A percentile compares a stretch with the other conserved stretches of the same genome.
Conservation (phyloP, 352 stramenopile species). For the Blastocystis sp. region DNA sequence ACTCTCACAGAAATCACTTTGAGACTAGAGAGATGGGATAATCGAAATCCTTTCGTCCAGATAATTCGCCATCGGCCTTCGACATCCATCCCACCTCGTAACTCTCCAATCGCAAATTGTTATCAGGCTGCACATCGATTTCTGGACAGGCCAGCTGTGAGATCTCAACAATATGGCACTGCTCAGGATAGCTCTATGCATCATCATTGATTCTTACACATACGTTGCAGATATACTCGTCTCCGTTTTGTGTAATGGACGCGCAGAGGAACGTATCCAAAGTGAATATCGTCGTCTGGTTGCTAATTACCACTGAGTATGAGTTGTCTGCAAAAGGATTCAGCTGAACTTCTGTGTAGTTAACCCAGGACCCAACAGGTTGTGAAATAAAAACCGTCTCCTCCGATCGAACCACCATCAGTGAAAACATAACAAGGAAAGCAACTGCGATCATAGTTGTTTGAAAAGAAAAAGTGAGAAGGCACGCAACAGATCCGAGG, state of each 20-base stretch:
- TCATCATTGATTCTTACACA: not conserved
- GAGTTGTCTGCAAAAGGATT: not conserved
- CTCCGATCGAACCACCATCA: not conserved
- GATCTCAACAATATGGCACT: not conserved
- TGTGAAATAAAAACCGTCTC: not conserved
- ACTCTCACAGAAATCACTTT: not conserved
- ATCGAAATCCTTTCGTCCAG: not conserved
- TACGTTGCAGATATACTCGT: not conserved
- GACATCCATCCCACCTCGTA: not conserved
- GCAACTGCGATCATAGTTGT: not conserved
- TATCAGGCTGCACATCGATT: not conserved
- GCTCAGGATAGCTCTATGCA: not conserved
- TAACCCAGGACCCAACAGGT: not conserved
- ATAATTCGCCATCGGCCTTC: not conserved
- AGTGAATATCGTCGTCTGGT: not conserved
- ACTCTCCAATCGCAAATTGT: not conserved
- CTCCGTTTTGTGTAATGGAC: not conserved
- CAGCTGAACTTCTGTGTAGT: not conserved
- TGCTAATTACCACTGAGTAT: not conserved
- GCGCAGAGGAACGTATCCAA: not conserved
- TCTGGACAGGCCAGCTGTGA: not conserved
- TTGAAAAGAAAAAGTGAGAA: not conserved
- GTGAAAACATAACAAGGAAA: not conserved
- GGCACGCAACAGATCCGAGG: not conserved
- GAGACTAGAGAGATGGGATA: not conserved